phyloP scores from a whole-genome alignment of 768 basidiomycete genomes.

The Favolaschia claudopus region DNA sequence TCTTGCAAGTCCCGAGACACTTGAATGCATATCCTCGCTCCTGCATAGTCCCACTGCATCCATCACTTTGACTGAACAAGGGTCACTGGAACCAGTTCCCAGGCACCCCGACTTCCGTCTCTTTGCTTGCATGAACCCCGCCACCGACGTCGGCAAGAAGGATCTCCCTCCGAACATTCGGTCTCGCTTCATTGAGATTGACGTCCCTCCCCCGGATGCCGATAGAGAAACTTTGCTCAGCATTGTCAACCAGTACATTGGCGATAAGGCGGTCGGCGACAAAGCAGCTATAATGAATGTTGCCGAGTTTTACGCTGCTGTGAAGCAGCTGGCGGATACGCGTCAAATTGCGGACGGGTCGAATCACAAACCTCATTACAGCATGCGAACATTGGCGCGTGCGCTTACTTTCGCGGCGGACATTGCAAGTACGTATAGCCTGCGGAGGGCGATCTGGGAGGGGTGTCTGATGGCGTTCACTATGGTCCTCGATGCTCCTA shows the following conservation, averaged over 20 bases:
- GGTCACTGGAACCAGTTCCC: constrained; percentile 86
- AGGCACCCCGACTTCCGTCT: constrained; percentile 96
- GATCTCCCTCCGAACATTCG: constrained; percentile 93
- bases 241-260: constrained; percentile 91
- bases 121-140: constrained; percentile 99
- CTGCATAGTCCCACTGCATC: constrained; percentile 87
- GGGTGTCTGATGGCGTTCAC: constrained; percentile 98
- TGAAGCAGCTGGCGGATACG: constrained; percentile 76
- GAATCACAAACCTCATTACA: constrained; percentile 93
- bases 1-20: constrained; percentile 90
- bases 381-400: constrained; percentile 93
- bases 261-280: constrained; percentile 82
- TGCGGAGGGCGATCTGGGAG: constrained; percentile 92
- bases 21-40: constrained; percentile 91
- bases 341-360: constrained; percentile 91
- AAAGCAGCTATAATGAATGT: constrained; percentile 88
- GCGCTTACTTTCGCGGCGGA: constrained; percentile 91
- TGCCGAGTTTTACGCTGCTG: constrained; percentile 86
- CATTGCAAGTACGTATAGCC: constrained; percentile 74
- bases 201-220: constrained; percentile 92
- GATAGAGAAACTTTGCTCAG: constrained; percentile 89
- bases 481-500: constrained; percentile 85
- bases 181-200: constrained; percentile 92
- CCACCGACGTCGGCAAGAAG: constrained; percentile 98
- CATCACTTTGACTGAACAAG: constrained; percentile 92